Evolutionary conservation across 441 rosid genomes (phyloP).

Genomic region (Capsella rubella): DNA sequence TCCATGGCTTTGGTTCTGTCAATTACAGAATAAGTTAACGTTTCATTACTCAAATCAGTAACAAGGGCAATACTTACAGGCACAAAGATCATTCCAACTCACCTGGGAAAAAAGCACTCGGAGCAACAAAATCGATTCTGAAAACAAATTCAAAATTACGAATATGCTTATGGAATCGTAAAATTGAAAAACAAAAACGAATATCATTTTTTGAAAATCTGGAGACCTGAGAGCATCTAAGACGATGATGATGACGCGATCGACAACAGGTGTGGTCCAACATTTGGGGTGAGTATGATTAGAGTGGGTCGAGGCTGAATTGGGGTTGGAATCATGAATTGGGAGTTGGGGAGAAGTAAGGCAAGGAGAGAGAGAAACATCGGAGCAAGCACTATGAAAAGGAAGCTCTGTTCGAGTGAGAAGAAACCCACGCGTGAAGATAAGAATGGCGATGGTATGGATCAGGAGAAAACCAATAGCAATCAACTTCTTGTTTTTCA

Average conservation of each 20-base stretch:
- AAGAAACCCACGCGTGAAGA: constrained; percentile 89
- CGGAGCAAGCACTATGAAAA: constrained; percentile 71
- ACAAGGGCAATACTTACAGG: background rate
- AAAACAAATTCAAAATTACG: background rate
- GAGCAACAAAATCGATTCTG: constrained; percentile 92
- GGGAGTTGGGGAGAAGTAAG: constrained; percentile 32
- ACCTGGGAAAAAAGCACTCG: constrained; percentile 80
- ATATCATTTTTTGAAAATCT: background rate
- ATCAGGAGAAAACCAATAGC: constrained; percentile 50
- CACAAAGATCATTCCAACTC: background rate
- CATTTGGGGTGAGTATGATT: constrained; percentile 44
- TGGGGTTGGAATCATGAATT: background rate
- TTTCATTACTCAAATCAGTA: background rate
- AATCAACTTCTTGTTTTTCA: constrained; percentile 48
- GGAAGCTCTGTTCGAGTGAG: constrained; percentile 98
- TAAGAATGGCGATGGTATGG: constrained; percentile 66
- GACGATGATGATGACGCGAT: constrained; percentile 76
- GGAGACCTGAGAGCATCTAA: constrained; percentile 85
- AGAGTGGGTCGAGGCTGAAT: background rate
- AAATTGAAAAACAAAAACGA: background rate
- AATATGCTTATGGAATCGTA: background rate
- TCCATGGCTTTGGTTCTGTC: constrained; percentile 83
- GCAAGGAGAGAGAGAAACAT: constrained; percentile 75
- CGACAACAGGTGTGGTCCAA: constrained; percentile 85
- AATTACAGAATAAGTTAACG: background rate